phyloP scores from a whole-genome alignment of 208 protist species.

The Angomonas desouzai region DNA sequence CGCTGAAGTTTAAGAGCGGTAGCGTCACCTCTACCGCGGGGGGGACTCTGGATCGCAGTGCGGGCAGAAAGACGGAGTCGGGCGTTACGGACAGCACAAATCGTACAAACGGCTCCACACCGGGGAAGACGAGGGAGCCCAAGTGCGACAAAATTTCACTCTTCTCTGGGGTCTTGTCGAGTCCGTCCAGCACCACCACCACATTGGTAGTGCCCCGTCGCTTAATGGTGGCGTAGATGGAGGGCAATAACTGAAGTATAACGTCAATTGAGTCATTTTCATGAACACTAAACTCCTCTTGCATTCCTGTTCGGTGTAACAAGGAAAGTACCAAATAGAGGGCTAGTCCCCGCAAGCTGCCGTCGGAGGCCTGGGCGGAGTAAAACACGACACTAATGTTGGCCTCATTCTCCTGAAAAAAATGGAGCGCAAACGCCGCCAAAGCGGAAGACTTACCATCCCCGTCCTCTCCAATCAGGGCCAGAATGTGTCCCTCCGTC shows the following conservation, averaged over 20 bases:
- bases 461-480: constrained; percentile 59
- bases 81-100: constrained; percentile 50
- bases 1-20: constrained; percentile 40
- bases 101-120: constrained; percentile 37
- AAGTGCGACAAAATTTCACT: constrained; percentile 47
- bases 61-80: constrained; percentile 25
- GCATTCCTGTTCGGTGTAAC: constrained; percentile 27
- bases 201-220: constrained; percentile 9
- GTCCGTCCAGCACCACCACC: constrained; percentile 60
- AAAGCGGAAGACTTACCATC: constrained; percentile 69
- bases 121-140: constrained; percentile 35
- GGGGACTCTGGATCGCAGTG: constrained; percentile 44
- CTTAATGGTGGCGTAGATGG: constrained; percentile 39
- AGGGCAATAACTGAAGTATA: constrained; percentile 51
- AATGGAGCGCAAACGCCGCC: constrained; percentile 37
- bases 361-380: constrained; percentile 52
- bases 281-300: constrained; percentile 41
- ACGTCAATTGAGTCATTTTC: constrained; percentile 42
- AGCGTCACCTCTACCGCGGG: constrained; percentile 28
- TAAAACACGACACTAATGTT: constrained; percentile 43
- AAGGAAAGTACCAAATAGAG: constrained; percentile 53
- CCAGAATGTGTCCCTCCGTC: constrained; percentile 33
- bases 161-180: constrained; percentile 55
- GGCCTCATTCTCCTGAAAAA: constrained; percentile 22
- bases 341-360: constrained; percentile 42